A percentile compares a stretch with the other conserved stretches of the same genome.
Conservation (phyloP, 768 basidiomycete species). For the Suillus americanus region DNA sequence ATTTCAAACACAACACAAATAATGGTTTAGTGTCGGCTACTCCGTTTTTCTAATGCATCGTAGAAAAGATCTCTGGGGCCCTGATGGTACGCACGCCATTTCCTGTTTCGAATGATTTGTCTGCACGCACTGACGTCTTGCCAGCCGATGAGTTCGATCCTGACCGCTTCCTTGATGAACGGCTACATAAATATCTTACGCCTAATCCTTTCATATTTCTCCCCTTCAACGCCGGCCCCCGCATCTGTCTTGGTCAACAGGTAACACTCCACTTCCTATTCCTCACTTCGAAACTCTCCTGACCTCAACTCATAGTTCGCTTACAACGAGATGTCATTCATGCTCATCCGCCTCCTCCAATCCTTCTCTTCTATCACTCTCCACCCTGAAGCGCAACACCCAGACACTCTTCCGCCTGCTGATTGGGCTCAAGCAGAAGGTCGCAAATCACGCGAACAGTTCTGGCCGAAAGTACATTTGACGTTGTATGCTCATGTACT, state of each 20-base stretch:
- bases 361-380: conserved; percentile 50
- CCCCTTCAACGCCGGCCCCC: conserved; percentile 58
- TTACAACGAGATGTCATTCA: conserved; percentile 61
- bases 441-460: conserved; percentile 48
- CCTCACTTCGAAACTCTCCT: not conserved
- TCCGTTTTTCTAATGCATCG: conserved; percentile 68
- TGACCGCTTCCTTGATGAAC: conserved; percentile 66
- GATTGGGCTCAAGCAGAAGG: conserved; percentile 47
- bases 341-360: conserved; percentile 64
- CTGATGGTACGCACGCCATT: conserved; percentile 48
- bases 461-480: conserved; percentile 53
- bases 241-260: conserved; percentile 63
- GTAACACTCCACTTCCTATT: conserved; percentile 23
- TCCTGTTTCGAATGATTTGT: not conserved
- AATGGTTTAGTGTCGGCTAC: conserved; percentile 27
- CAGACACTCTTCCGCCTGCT: conserved; percentile 43
- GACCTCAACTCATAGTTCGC: conserved; percentile 41
- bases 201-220: conserved; percentile 72
- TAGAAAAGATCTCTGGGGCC: conserved; percentile 67
- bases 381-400: conserved; percentile 45
- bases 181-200: conserved; percentile 59
- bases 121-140: not conserved
- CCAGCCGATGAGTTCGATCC: conserved; percentile 69
- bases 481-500: conserved; percentile 53
- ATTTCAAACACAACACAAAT: not conserved